Base-by-base conservation (phyloP, 257 asterid species). In the Knoxia roxburghii region DNA sequence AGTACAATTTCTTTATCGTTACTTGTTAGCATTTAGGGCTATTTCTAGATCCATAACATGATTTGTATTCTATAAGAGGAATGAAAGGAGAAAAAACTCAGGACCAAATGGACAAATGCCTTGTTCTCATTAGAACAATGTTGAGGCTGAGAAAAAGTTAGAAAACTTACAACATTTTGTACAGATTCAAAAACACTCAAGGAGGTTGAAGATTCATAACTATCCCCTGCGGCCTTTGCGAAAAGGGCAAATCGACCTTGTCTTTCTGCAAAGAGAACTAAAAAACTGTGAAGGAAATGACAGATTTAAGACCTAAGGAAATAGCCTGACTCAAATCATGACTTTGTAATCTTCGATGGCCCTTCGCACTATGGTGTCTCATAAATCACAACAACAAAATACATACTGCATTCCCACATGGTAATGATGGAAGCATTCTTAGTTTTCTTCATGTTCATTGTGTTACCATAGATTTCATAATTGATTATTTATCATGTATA, bases 161-260 rank as follows among this genome's bases (percentile, higher is more conserved):
- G 74, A 70, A 69, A 21, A 82, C 95, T 87, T 83, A 91, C 98
- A 72, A 80, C 61, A 82, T 76, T 75, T 76, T 81, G 90, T 41
- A 89, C 75, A 58, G 87, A 84, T 73, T 91, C 79, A 66, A 82
- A 75, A 29, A 85, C 64, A 64, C 74, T 77, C 23, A 64, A 48
- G 12, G 86, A 67, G 69, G 73, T 80, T 53, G 97, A 89, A 66
- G 89, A 43, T 65, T 86, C 97, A 21, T 89, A 77, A 75, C 83
- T 75, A 65, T 83, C 90, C 21, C 84, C 78, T 0, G 90, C 76
- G 45, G 98, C 96, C 83, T 87, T 91, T 49, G 85, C 78, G 21
- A 76, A 57, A 64, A 87, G 68, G n/a, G 77, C 52, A 62, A 67
- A 30, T 58, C 80, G 83, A 68, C 65, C 70, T 65, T 55, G 80